These are phyloP conservation scores for Nakazawaea populi DNA, from an alignment of 805 yeast species.

Conservation along the genomic window DNA sequence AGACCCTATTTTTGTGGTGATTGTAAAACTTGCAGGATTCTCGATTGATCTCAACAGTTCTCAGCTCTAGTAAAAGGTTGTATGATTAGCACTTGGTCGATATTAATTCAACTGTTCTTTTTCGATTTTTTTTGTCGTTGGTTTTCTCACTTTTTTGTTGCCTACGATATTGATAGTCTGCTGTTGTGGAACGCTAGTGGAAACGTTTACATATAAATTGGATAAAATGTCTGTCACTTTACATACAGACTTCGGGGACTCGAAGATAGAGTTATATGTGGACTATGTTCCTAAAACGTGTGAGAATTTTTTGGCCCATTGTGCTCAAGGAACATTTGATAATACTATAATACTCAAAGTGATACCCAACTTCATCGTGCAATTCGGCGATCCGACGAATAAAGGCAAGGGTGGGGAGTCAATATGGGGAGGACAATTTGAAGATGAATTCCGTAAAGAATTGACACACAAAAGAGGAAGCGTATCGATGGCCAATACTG, in stretches of 20 bases:
- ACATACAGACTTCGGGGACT: constrained; percentile 31
- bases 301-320: constrained; percentile 37
- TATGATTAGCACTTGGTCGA: too few species aligned
- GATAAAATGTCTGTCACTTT: constrained; percentile 20
- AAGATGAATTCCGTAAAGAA: constrained; percentile 18
- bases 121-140: constrained; percentile 8
- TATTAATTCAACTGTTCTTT: too few species aligned
- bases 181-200: not conserved
- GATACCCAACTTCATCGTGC: constrained; percentile 47
- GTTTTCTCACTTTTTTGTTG: constrained; percentile 2
- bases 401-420: constrained; percentile 23
- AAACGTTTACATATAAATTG: not conserved
- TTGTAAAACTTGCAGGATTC: not conserved
- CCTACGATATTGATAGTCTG: not conserved
- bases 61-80: too few species aligned
- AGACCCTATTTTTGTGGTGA: not conserved
- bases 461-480: constrained; percentile 19
- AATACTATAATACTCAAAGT: constrained; percentile 32
- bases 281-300: constrained; percentile 29
- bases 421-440: constrained; percentile 22
- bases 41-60: not conserved
- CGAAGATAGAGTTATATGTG: constrained; percentile 33
- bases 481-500: constrained; percentile 55
- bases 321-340: constrained; percentile 36
- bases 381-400: constrained; percentile 32